phyloP scores from a whole-genome alignment of 768 basidiomycete species.

The Tylopilus sp. region DNA sequence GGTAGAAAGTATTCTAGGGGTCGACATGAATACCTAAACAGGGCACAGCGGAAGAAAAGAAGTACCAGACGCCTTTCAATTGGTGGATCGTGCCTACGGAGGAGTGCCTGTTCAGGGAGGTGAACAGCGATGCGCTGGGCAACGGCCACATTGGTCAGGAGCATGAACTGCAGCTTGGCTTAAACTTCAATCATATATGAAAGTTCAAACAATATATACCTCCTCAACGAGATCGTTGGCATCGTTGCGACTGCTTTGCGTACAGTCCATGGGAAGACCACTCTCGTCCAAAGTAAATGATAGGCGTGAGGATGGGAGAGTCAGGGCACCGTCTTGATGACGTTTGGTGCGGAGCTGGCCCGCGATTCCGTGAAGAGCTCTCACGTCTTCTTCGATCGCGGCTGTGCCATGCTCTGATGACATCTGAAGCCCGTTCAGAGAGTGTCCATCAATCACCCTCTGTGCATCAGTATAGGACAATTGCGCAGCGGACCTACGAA shows the following conservation, averaged over 20 bases:
- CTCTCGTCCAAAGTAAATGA: slow-evolving; percentile 76
- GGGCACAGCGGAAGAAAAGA: background rate
- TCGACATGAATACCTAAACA: slow-evolving; percentile 8
- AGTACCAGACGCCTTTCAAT: slow-evolving; percentile 83
- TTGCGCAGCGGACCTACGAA: slow-evolving; percentile 74
- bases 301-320: slow-evolving; percentile 64
- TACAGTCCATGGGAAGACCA: slow-evolving; percentile 79
- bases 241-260: slow-evolving; percentile 57
- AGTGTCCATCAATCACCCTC: slow-evolving; percentile 71
- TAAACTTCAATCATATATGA: slow-evolving; percentile 2
- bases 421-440: slow-evolving; percentile 51
- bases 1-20: slow-evolving; percentile 64
- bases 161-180: slow-evolving; percentile 70
- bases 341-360: slow-evolving; percentile 69
- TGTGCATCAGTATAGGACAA: slow-evolving; percentile 83
- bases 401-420: slow-evolving; percentile 53
- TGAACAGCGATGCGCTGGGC: slow-evolving; percentile 93
- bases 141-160: slow-evolving; percentile 84
- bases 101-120: slow-evolving; percentile 94
- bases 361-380: slow-evolving; percentile 62
- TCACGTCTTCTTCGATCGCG: slow-evolving; percentile 76
- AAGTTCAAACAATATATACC: slow-evolving; percentile 41
- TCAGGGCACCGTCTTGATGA: slow-evolving; percentile 77
- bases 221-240: slow-evolving; percentile 87
- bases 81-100: slow-evolving; percentile 91